Base-by-base conservation (phyloP, 192 early-diverging fungal species). In the Entomortierella chlamydospora region DNA sequence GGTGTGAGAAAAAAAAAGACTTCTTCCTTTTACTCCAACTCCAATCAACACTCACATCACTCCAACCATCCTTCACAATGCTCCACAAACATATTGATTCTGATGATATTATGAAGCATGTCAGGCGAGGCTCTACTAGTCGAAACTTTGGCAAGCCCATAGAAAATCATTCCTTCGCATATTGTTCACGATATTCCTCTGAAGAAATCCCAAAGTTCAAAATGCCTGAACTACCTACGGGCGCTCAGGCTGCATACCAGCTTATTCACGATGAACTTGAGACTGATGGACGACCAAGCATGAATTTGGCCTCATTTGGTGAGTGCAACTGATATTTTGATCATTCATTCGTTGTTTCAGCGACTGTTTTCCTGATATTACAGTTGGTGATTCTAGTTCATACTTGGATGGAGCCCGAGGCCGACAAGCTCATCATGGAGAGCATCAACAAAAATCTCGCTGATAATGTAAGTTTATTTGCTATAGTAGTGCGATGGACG, bases 361-460 rank as follows among this genome's bases (percentile, higher is more conserved):
- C 72, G 89, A 88, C 53, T 87, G 87, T 52, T 87, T 90, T 22
- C 72, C 70, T 57, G 70, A 88, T 64, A 91, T 84, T 88, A 68
- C 88, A 86, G 4, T 84, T 82, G 26, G 88, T 90, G 72, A 50
- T 25, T 4, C 23, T 92, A 80, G 92, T 96, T 28, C 93, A 92
- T 11, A 71, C 91, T 18, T 91, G 87, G 83, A 94, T 94, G 92
- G 93, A 96, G 68, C 88, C 87, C 1, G 91, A 95, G 78, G 93
- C 93, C 12, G 88, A 94, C 23, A 88, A 90, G 68, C 85, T 95
- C 57, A 94, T 95, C 55, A 68, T 85, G 11, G 93, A 95, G 64
- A 94, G 89, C 64, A 72, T 92, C 37, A 83, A 71, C 73, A 95
- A 95, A 82, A 95, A 95, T 80, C 89, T 95, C 23, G 64, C 62